Conservation (phyloP, 805 yeast genomes). For the Kodamaea leandrae region DNA sequence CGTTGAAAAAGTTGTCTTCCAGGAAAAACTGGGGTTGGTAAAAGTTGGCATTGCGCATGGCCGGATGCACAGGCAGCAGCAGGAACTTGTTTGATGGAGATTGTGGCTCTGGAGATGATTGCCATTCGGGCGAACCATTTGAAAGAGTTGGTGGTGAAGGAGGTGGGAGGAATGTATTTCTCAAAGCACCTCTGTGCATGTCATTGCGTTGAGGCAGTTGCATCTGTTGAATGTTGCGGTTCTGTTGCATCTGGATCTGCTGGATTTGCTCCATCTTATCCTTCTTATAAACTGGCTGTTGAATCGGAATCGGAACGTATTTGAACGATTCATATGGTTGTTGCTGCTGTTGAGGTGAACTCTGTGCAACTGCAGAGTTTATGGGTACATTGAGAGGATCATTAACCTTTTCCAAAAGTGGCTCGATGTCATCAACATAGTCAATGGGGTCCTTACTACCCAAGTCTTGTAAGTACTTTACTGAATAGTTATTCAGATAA, state of each 20-base stretch:
- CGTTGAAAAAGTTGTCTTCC: constrained; percentile 20
- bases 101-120: constrained; percentile 38
- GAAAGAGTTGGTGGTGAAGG: constrained; percentile 34
- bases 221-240: constrained; percentile 9
- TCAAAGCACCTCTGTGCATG: not conserved
- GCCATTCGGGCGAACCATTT: constrained; percentile 36
- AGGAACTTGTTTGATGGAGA: constrained; percentile 15
- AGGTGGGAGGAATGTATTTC: constrained; percentile 32
- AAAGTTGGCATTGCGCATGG: constrained; percentile 20
- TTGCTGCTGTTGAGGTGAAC: not conserved
- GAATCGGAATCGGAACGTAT: constrained; percentile 42
- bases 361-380: not conserved
- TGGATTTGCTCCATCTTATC: no score
- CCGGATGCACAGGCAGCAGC: constrained; percentile 25
- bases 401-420: constrained; percentile 17
- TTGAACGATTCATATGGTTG: constrained; percentile 14
- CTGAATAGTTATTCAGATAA: constrained; percentile 33
- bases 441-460: constrained; percentile 13
- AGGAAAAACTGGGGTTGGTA: constrained; percentile 42
- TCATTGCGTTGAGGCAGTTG: constrained; percentile 11
- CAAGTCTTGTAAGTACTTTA: constrained; percentile 40
- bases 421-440: constrained; percentile 38
- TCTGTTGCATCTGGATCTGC: constrained; percentile 7
- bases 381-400: not conserved
- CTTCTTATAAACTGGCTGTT: constrained; percentile 27